Base-by-base conservation (phyloP, 2,329 filamentous ascomycete species). In the Penicillium paneum region DNA sequence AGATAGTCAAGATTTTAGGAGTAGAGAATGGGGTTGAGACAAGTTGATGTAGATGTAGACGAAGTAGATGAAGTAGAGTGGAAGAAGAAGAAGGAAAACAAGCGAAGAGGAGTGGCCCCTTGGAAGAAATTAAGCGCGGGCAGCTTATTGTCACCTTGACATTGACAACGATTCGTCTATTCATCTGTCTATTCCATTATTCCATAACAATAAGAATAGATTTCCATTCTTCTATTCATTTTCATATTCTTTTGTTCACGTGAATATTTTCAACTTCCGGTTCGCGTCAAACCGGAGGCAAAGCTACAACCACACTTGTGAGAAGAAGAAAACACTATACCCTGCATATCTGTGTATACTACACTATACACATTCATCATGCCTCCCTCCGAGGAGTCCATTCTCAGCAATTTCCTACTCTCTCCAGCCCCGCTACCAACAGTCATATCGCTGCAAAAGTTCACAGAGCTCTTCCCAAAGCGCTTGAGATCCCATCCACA, bases 341-440 rank as follows among this genome's bases (percentile, higher is more conserved):
- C 21, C 17, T 17, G 8, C 24, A 43, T 31, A 31, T 31, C 12
- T 31, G 8, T 19, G 12, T 8, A 10, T 17, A 24, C 28, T 29
- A 42, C 26, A 42, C 13, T 39, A 40, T 21, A 31, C 28, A 32
- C 29, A 39, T 32, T 45, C 50, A 77, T 59, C 56, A 91, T 91
- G 87, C 78, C 89, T 3, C 86, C 88, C 8, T 87, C 85, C 41
- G 91, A 96, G 76, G 79, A 83, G 52, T 82, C 84, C 28, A 89
- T 96, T 60, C 82, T 96, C 48, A 80, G 81, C 66, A 87, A 88
- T 72, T 95, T 93, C 71, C 83, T 96, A 55, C 82, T 95, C 34
- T 80, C 87, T 29, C 89, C 91, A 12, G 86, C 90, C 8, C 81
- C 88, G 28, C 79, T 96, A 35, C 86, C 88, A 39, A 82, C 87